A percentile compares a stretch with the other conserved stretches of the same genome.
Evolutionary conservation across 495 filamentous ascomycete genomes (phyloP).

Genomic region (Xylaria acuta): DNA sequence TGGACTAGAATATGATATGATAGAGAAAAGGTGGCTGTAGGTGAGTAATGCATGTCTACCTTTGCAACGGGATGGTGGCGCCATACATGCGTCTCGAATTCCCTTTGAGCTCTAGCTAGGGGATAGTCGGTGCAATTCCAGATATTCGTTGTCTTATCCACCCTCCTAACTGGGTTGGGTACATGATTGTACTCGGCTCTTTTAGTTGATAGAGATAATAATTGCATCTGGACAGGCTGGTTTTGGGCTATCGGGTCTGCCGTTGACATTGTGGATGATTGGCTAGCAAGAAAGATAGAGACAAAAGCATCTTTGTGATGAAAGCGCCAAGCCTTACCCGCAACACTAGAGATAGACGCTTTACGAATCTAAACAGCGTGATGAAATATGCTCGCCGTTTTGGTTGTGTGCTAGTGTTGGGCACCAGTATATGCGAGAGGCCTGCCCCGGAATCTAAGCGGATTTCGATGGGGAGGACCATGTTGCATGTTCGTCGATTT

Average conservation of each 20-base stretch:
- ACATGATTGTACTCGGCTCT: not conserved
- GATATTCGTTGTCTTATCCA: not conserved
- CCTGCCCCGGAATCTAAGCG: not conserved
- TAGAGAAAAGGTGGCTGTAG: constrained; percentile 2
- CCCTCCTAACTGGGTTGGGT: not conserved
- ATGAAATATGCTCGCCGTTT: not conserved
- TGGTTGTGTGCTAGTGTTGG: not conserved
- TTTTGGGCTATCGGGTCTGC: not conserved
- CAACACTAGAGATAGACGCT: not conserved
- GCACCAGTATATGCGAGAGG: not conserved
- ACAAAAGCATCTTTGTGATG: not conserved
- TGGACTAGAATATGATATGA: not conserved
- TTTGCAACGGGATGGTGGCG: constrained; percentile 5
- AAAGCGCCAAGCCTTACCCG: not conserved
- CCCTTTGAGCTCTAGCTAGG: not conserved
- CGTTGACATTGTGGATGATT: not conserved
- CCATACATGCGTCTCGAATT: not conserved
- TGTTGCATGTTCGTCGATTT: not conserved
- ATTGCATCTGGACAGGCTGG: not conserved
- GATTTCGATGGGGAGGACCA: not conserved
- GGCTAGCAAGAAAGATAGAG: not conserved
- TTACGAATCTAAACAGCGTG: not conserved
- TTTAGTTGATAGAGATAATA: not conserved
- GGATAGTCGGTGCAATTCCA: not conserved
- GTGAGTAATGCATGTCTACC: not conserved